A percentile compares a stretch with the other conserved stretches of the same genome.
Evolutionary conservation across 192 early-diverging fungal species (phyloP).

Genomic region (Coemansia sp.): DNA sequence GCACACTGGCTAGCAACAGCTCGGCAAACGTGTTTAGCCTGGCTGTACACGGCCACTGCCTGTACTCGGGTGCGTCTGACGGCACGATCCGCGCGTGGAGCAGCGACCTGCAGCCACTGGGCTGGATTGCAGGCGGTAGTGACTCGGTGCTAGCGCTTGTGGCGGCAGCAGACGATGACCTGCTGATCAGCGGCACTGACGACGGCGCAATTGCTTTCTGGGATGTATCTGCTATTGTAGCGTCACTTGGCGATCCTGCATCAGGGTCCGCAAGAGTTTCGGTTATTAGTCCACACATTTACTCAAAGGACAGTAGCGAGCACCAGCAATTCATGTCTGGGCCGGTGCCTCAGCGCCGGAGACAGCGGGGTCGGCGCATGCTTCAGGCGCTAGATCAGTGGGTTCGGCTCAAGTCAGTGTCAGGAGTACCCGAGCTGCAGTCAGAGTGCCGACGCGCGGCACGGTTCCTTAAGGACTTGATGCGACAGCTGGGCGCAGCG

Average conservation of each 20-base stretch:
- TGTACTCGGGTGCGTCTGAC: slow-evolving; percentile 67
- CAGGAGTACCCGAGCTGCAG: slow-evolving; percentile 63
- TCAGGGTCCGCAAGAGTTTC: neutral
- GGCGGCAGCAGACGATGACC: slow-evolving; percentile 23
- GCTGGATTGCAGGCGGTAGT: slow-evolving; percentile 52
- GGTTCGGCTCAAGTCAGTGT: slow-evolving; percentile 66
- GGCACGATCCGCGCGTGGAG: slow-evolving; percentile 69
- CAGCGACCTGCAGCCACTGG: slow-evolving; percentile 57
- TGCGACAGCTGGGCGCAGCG: slow-evolving; percentile 64
- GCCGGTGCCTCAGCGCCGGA: neutral
- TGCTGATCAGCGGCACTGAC: slow-evolving; percentile 60
- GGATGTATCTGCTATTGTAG: slow-evolving; percentile 39
- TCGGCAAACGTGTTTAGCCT: slow-evolving; percentile 59
- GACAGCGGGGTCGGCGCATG: slow-evolving; percentile 39
- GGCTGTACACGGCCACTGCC: slow-evolving; percentile 33
- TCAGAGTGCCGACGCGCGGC: slow-evolving; percentile 72
- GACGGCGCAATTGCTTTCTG: slow-evolving; percentile 62
- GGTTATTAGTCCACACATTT: neutral
- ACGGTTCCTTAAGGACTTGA: slow-evolving; percentile 64
- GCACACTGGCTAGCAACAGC: slow-evolving; percentile 34
- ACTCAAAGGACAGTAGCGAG: neutral
- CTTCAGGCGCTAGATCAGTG: slow-evolving; percentile 65
- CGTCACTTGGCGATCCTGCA: neutral
- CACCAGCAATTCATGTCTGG: neutral
- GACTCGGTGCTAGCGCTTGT: slow-evolving; percentile 60